Base-by-base conservation (phyloP, 352 stramenopile species). In the Phytophthora palmivora region DNA sequence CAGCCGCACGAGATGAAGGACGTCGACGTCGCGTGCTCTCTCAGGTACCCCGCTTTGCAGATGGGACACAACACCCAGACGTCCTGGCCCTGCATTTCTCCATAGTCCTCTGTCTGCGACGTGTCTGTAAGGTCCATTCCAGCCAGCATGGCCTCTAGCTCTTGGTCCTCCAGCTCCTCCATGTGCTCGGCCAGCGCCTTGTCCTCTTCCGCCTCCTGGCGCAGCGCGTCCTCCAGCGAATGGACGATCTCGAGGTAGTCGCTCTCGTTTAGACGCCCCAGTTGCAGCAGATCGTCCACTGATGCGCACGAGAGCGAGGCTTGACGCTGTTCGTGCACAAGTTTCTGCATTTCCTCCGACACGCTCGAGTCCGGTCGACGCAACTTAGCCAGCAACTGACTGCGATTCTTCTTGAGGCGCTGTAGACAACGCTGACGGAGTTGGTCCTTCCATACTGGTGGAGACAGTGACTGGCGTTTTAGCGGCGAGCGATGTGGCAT, bases 231-330 rank as follows among this genome's bases (percentile, higher is more conserved):
- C 56, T 94, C 86, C 42, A 94, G 67, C 50, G 82, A 64, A 52
- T 89, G 82, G 15, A 92, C 62, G 21, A 94, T 86, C 7, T 92
- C 83, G 43, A 92, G 42, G 36, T 92, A 94, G 48, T 94, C 86
- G 39, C 76, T 65, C 18, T 94, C 76, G 12, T 74, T 76, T 11
- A 94, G 67, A 38, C 79, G 74, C 4, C 86, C 86, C 21, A 62
- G 42, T 0, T 75, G 63, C 62, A 89, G 67, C 18, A 94, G 66
- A 21, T 94, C 82, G 38, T 94, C 84, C 12, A 94, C 70, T 0
- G 79, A 88, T 48, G 54, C 77, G 21, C 21, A 53, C 4, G 21
- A 49, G 6, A 56, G 45, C 15, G 56, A 58, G 6, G 47, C 38
- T 50, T 71, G 56, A 22, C 78, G 58, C 52, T 87, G 77, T 11